Evolutionary conservation across 345 rosid genomes (phyloP).

Genomic region (Microthlaspi erraticum): DNA sequence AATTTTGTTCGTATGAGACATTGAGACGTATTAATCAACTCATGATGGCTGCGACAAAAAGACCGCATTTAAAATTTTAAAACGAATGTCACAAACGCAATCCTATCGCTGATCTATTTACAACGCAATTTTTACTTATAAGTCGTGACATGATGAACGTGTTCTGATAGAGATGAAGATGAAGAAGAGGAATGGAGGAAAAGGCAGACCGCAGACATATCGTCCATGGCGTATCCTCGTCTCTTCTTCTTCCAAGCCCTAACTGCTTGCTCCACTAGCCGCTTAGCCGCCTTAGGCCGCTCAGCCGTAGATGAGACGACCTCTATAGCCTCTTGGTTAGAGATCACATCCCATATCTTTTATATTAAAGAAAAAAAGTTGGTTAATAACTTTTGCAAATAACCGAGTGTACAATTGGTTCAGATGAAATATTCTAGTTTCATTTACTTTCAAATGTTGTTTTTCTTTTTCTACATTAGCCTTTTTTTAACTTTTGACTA

Average conservation of each 20-base stretch:
- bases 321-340: constrained; percentile 85
- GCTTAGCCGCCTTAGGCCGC: constrained; percentile 74
- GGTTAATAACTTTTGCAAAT: not conserved
- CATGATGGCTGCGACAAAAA: constrained; percentile 11
- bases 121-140: constrained; percentile 18
- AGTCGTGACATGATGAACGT: constrained; percentile 24
- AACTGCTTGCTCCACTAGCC: constrained; percentile 65
- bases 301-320: constrained; percentile 66
- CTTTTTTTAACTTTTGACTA: not conserved
- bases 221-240: constrained; percentile 84
- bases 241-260: constrained; percentile 76
- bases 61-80: constrained; percentile 11
- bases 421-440: not conserved
- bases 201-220: constrained; percentile 91
- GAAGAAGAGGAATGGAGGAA: constrained; percentile 64
- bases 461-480: not conserved
- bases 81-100: constrained; percentile 23
- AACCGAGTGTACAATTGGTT: too few relatives aligned
- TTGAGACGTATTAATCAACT: constrained; percentile 9
- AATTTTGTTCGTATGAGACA: not conserved
- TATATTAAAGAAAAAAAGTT: not conserved
- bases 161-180: constrained; percentile 33
- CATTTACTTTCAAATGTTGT: not conserved
- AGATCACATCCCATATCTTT: constrained; percentile 95
- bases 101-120: constrained; percentile 32